These are phyloP conservation scores for Fusarium nanum DNA, from an alignment of 2,329 filamentous ascomycete species.

Conservation along the genomic window DNA sequence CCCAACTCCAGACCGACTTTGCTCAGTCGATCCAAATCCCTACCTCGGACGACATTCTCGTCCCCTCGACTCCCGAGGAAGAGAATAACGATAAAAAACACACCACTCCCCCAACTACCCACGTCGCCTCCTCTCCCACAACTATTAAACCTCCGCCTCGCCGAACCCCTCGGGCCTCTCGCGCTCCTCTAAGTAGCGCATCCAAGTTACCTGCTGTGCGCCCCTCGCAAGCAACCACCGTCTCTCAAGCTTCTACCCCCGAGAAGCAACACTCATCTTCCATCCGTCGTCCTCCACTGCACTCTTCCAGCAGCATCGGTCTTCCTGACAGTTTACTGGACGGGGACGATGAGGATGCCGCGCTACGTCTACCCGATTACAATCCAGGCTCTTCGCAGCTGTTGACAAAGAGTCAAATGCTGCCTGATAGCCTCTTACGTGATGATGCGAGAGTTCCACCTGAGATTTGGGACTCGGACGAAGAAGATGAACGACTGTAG, in stretches of 20 bases:
- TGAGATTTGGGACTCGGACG: slow-evolving; percentile 55
- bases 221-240: slow-evolving; percentile 54
- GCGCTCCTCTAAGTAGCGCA: slow-evolving; percentile 27
- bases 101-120: slow-evolving; percentile 31
- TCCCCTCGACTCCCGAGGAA: slow-evolving; percentile 51
- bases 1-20: slow-evolving; percentile 62
- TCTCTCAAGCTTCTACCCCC: slow-evolving; percentile 51
- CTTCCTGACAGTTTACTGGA: slow-evolving; percentile 37
- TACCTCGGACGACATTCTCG: slow-evolving; percentile 48
- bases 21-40: slow-evolving; percentile 54
- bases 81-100: slow-evolving; percentile 12
- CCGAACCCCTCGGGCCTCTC: slow-evolving; percentile 28
- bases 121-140: slow-evolving; percentile 18
- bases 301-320: slow-evolving; percentile 44
- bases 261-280: slow-evolving; percentile 39
- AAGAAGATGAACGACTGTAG: slow-evolving; percentile 40
- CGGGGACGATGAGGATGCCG: slow-evolving; percentile 46
- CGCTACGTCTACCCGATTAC: slow-evolving; percentile 27
- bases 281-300: slow-evolving; percentile 25
- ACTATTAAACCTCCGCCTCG: slow-evolving; percentile 38
- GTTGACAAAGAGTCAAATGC: slow-evolving; percentile 63
- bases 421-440: slow-evolving; percentile 60
- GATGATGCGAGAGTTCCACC: slow-evolving; percentile 51
- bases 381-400: slow-evolving; percentile 57
- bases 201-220: slow-evolving; percentile 30